phyloP scores from a whole-genome alignment of 2,329 filamentous ascomycete genomes.

The Neofusicoccum laricinum region DNA sequence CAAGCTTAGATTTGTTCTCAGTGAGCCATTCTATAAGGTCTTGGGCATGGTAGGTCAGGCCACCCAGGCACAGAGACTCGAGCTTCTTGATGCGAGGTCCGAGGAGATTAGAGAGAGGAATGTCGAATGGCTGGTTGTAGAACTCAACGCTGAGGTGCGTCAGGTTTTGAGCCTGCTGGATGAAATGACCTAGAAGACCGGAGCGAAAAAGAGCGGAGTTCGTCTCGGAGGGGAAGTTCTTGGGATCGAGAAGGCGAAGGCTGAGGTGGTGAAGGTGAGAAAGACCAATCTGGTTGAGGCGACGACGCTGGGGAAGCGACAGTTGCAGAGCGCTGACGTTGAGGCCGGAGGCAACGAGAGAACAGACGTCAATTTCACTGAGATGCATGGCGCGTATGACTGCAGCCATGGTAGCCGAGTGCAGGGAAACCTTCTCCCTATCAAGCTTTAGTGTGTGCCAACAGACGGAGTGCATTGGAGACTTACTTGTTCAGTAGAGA shows the following conservation, averaged over 20 bases:
- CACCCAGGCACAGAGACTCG: not conserved
- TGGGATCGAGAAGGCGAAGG: not conserved
- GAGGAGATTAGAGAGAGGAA: not conserved
- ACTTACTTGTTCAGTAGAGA: not conserved
- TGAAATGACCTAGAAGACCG: not conserved
- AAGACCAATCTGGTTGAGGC: not conserved
- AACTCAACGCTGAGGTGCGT: not conserved
- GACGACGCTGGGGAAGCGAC: not conserved
- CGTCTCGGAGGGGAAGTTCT: not conserved
- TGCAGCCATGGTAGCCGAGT: not conserved
- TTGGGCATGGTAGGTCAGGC: not conserved
- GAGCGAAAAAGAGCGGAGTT: not conserved
- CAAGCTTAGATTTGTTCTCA: not conserved
- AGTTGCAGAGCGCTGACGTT: not conserved
- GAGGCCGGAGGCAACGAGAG: not conserved
- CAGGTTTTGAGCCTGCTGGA: not conserved
- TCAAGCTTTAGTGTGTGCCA: too few relatives aligned
- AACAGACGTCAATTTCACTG: not conserved
- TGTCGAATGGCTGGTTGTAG: not conserved
- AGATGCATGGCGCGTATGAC: slow-evolving; percentile 2
- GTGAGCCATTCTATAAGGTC: slow-evolving; percentile 3
- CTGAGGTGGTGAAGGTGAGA: not conserved
- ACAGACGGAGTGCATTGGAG: too few relatives aligned
- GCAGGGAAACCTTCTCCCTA: not conserved
- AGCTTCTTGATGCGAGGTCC: slow-evolving; percentile 5